phyloP scores from a whole-genome alignment of 805 yeast genomes.

The Wickerhamiella sergipiensis region DNA sequence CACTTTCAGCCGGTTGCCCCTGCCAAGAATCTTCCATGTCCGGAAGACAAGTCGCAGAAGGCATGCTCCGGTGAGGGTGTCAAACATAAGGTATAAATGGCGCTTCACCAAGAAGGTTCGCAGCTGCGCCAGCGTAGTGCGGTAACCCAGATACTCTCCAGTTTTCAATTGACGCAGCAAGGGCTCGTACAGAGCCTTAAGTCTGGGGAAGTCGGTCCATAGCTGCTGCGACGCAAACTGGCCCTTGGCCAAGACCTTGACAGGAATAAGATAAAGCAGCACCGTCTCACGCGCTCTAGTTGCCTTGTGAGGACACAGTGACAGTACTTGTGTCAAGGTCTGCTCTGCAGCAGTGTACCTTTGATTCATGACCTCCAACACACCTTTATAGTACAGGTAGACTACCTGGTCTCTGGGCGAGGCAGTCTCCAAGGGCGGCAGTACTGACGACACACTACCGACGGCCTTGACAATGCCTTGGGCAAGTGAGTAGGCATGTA shows the following conservation, averaged over 20 bases:
- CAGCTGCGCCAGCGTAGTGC: not conserved
- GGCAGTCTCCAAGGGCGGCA: conserved; percentile 10
- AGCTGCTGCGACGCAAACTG: conserved; percentile 7
- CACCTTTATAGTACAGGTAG: conserved; percentile 13
- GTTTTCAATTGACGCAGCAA: conserved; percentile 6
- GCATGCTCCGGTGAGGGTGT: conserved; percentile 4
- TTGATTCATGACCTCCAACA: conserved; percentile 11
- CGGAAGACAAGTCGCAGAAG: conserved; percentile 10
- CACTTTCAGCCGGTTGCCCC: conserved; percentile 8
- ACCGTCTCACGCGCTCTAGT: conserved; percentile 6
- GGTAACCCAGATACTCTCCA: conserved; percentile 9
- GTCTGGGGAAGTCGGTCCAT: conserved; percentile 10
- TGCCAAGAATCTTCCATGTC: conserved; percentile 9
- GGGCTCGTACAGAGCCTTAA: conserved; percentile 7
- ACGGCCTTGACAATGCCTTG: conserved; percentile 15
- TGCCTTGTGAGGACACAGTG: conserved; percentile 1
- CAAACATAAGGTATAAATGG: conserved; percentile 12
- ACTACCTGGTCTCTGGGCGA: conserved; percentile 8
- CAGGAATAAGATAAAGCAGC: conserved; percentile 13
- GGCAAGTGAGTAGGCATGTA: conserved; percentile 15
- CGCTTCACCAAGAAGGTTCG: conserved; percentile 7
- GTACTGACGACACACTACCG: conserved; percentile 2
- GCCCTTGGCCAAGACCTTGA: conserved; percentile 4
- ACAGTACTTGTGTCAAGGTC: conserved; percentile 5
- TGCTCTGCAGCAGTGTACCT: conserved; percentile 7